Percentiles rank a stretch among this genome's conserved stretches.
These are phyloP conservation scores for Artemisia argyi DNA, from an alignment of 129 eudicot genomes.

Conservation along the genomic window DNA sequence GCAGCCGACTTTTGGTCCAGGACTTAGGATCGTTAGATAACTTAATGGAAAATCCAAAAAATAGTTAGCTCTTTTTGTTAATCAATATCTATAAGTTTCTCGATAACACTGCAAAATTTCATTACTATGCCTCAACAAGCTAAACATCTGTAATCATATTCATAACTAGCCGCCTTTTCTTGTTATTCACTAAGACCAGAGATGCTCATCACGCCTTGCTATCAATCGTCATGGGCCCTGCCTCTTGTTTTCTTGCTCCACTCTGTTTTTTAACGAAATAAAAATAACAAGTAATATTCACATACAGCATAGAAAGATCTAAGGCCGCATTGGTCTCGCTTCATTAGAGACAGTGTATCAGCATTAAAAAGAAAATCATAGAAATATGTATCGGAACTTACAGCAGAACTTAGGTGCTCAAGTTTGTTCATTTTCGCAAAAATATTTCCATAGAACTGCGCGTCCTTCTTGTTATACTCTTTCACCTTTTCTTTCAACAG, in stretches of 20 bases:
- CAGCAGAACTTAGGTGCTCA: constrained; percentile 46
- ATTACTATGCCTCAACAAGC: background rate
- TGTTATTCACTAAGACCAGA: constrained; percentile 15
- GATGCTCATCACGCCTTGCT: constrained; percentile 31
- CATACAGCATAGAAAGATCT: background rate
- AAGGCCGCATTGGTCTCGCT: background rate
- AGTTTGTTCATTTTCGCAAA: constrained; percentile 36
- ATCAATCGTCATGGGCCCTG: constrained; percentile 31
- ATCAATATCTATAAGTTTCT: constrained; percentile 15
- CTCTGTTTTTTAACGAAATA: constrained; percentile 16
- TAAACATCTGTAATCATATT: too few relatives aligned
- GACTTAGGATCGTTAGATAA: too few relatives aligned
- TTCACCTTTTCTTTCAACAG: constrained; percentile 47
- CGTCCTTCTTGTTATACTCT: constrained; percentile 45
- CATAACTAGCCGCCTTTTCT: background rate
- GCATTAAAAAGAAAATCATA: background rate
- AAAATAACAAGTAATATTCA: background rate
- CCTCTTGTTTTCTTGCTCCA: constrained; percentile 26
- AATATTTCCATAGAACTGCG: constrained; percentile 37
- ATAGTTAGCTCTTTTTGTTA: constrained; percentile 11
- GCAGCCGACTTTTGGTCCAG: too few relatives aligned
- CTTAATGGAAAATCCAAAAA: background rate
- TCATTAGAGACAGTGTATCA: background rate
- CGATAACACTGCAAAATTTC: constrained; percentile 13
- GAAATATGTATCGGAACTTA: constrained; percentile 20